A percentile compares a stretch with the other conserved stretches of the same genome.
phyloP scores from a whole-genome alignment of 129 eudicot species.

The Erigeron canadensis region DNA sequence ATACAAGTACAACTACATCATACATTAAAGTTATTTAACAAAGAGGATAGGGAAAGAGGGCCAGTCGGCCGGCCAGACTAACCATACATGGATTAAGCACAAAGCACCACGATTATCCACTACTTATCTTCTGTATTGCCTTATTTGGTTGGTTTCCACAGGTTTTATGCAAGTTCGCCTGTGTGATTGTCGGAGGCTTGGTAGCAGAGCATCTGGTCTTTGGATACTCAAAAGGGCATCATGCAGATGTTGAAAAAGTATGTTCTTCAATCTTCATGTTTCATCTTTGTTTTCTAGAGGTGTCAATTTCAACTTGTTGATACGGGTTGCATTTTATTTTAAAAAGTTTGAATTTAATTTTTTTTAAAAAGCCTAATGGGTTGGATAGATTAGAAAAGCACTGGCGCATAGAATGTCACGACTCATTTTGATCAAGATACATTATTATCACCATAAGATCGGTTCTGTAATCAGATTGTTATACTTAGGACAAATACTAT shows the following conservation, averaged over 20 bases:
- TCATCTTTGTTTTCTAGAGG: not conserved
- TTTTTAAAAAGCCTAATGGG: not conserved
- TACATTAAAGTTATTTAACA: not conserved
- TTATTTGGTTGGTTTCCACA: not conserved
- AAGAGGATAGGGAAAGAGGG: not conserved
- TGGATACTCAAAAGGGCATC: conserved; percentile 69
- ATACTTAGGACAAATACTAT: not conserved
- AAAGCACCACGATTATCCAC: not conserved
- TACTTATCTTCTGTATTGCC: not conserved
- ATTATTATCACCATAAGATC: not conserved
- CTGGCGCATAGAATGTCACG: not conserved
- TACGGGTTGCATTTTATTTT: not conserved
- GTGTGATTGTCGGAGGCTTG: conserved; percentile 71
- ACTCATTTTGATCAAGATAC: not conserved
- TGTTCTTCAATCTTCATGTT: conserved; percentile 4
- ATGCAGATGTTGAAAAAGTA: conserved; percentile 65
- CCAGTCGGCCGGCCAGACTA: not conserved
- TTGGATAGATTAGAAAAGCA: not conserved
- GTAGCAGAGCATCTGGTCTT: conserved; percentile 66
- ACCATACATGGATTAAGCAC: not conserved
- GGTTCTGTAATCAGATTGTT: not conserved
- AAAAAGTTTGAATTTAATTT: not conserved
- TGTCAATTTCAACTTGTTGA: not conserved
- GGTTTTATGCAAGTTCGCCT: conserved; percentile 53
- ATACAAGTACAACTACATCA: too few species aligned